phyloP scores from a whole-genome alignment of 768 basidiomycete genomes.

The Tricholoma saponaceum region DNA sequence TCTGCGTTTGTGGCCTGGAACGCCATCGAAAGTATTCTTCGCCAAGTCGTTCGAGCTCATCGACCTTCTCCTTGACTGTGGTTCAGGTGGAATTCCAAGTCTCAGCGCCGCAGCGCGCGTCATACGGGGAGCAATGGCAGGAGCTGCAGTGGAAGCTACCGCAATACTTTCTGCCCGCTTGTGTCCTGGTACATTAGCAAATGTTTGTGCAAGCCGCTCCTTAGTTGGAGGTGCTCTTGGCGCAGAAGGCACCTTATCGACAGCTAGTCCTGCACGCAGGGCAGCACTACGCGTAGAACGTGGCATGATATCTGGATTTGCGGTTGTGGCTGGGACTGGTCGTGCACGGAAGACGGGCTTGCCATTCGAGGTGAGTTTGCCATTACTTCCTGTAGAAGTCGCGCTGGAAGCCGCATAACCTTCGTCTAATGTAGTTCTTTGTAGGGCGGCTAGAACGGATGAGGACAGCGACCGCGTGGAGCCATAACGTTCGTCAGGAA shows the following conservation, averaged over 20 bases:
- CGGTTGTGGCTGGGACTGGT: conserved; percentile 55
- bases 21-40: conserved; percentile 65
- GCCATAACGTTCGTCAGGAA: conserved; percentile 41
- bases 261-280: conserved; percentile 57
- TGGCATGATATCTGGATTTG: conserved; percentile 66
- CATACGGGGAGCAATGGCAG: conserved; percentile 68
- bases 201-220: conserved; percentile 59
- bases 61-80: conserved; percentile 35
- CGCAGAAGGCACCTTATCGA: conserved; percentile 37
- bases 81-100: conserved; percentile 44
- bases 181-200: conserved; percentile 79
- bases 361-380: conserved; percentile 34
- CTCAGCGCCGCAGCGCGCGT: conserved; percentile 71
- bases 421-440: conserved; percentile 33
- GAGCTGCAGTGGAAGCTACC: conserved; percentile 75
- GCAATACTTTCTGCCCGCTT: conserved; percentile 64
- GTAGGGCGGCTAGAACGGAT: conserved; percentile 42
- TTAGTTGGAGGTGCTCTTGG: conserved; percentile 56
- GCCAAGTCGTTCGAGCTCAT: conserved; percentile 30
- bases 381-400: conserved; percentile 35
- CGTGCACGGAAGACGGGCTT: conserved; percentile 64
- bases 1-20: conserved; percentile 81
- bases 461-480: conserved; percentile 44
- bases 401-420: conserved; percentile 41
- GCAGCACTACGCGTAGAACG: conserved; percentile 74